Evolutionary conservation across 2,329 filamentous ascomycete species (phyloP).

Genomic region (Aureobasidium subglaciale): DNA sequence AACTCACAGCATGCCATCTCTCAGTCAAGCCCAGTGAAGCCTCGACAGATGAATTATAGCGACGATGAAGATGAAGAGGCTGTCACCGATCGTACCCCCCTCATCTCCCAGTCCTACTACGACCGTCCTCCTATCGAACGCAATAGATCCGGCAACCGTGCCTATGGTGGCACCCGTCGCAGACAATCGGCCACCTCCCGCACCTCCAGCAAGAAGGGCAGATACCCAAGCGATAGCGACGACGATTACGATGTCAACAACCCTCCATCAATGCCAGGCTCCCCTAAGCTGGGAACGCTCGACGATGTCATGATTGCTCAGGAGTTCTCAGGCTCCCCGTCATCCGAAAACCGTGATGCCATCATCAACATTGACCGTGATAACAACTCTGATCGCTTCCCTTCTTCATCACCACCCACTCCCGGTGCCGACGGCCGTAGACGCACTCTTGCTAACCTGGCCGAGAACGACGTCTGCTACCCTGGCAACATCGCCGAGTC

Average conservation of each 20-base stretch:
- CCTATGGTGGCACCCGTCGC: slow-evolving; percentile 10
- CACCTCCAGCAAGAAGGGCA: slow-evolving; percentile 20
- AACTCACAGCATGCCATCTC: slow-evolving; percentile 13
- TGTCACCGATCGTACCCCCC: slow-evolving; percentile 47
- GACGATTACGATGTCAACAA: slow-evolving; percentile 57
- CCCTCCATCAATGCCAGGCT: slow-evolving; percentile 55
- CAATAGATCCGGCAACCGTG: slow-evolving; percentile 22
- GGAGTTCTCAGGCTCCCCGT: slow-evolving; percentile 41
- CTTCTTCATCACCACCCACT: slow-evolving; percentile 34
- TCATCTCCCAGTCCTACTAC: slow-evolving; percentile 39
- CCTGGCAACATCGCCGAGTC: slow-evolving; percentile 66
- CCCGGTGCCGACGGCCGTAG: slow-evolving; percentile 40
- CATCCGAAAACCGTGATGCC: slow-evolving; percentile 36
- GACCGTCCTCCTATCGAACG: slow-evolving; percentile 15
- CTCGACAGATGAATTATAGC: slow-evolving; percentile 14
- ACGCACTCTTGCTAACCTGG: slow-evolving; percentile 55
- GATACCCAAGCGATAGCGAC: slow-evolving; percentile 18
- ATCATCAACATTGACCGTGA: slow-evolving; percentile 45
- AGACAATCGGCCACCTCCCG: slow-evolving; percentile 22
- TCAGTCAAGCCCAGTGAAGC: slow-evolving; percentile 14
- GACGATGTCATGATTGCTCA: slow-evolving; percentile 64
- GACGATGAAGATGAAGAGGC: slow-evolving; percentile 40
- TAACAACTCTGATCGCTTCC: slow-evolving; percentile 20
- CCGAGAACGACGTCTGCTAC: slow-evolving; percentile 87
- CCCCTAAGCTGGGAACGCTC: slow-evolving; percentile 48